Evolutionary conservation across 169 alveolate genomes (phyloP), one percentile per base, ranked within the genome.

Genomic region (Eimeria maxima): DNA sequence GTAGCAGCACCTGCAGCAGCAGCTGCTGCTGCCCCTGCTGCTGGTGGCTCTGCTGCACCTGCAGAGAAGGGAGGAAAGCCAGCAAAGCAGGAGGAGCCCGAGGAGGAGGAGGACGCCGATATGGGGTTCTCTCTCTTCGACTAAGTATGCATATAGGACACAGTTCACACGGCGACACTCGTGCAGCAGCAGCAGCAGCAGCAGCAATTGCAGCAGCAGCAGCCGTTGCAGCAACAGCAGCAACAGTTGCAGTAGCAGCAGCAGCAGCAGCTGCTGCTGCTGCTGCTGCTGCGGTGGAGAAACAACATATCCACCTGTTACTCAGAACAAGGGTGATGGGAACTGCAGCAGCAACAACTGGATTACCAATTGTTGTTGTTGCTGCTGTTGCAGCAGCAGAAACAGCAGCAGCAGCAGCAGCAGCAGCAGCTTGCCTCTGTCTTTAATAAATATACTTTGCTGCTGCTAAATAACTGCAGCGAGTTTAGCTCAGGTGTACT

Each of bases 41-140:
- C 95, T 33, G 76, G 67, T 4, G 96, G 74, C 8, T 86, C 53
- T 2, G 87, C 60, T 44, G 78, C 93, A 14, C 88, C 96, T 20
- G 74, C 65, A 38, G 93, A 93, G 76, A 87, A 93, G 93, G 57
- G 78, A 7, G 92, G 92, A 20, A 84, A 84, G 78, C n/a, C 92
- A 11, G 92, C 92, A 3, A 81, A 93, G 87, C 73, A 93, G 88
- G 93, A 93, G 24, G 96, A 93, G 84, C 93, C 92, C 2, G 89
- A 67, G 63, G 96, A 93, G 87, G 96, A 93, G 87, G 96, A 93
- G 42, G 96, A 93, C 44, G 96, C 89, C 42, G 96, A 93, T 55
- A 93, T 93, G 96, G 96, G 96, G 10, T 93, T 93, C 93, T 93
- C 96, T 45, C 96, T 93, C 33, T 93, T 93, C 65, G 96, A 93